A percentile compares a stretch with the other conserved stretches of the same genome.
These are phyloP conservation scores for Paramecium biaurelia DNA, from an alignment of 73 alveolate genomes.

Conservation along the genomic window DNA sequence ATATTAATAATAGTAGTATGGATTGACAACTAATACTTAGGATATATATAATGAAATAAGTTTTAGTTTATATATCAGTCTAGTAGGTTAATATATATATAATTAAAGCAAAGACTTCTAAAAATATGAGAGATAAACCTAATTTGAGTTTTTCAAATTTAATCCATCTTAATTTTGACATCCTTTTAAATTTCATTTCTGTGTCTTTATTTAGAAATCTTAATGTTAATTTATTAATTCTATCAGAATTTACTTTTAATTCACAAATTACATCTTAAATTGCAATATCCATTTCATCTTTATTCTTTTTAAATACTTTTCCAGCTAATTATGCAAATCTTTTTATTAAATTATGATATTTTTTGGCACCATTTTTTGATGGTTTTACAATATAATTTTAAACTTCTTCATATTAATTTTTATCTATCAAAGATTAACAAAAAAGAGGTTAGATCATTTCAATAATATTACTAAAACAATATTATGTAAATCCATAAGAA, in stretches of 20 bases:
- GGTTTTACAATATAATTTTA: not conserved
- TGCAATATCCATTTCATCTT: conserved; percentile 44
- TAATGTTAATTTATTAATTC: not conserved
- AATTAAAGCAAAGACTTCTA: not conserved
- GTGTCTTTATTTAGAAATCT: conserved; percentile 41
- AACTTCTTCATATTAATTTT: not conserved
- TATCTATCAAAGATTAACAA: not conserved
- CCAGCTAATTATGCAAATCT: conserved; percentile 37
- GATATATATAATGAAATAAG: not conserved
- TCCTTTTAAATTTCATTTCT: conserved; percentile 43
- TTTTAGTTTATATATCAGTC: not conserved
- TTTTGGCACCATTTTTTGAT: not conserved
- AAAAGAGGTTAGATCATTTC: conserved; percentile 1
- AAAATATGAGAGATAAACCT: not conserved
- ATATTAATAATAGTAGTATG: not conserved
- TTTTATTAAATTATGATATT: conserved; percentile 25
- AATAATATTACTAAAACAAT: not conserved
- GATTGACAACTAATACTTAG: not conserved
- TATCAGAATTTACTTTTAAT: conserved; percentile 21
- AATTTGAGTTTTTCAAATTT: not conserved
- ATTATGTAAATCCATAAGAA: not conserved
- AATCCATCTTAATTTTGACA: conserved; percentile 19
- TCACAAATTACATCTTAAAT: conserved; percentile 14
- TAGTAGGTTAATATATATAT: not conserved
- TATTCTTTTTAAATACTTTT: conserved; percentile 15